Conservation (phyloP, 805 yeast species). For the Candida dendrica region DNA sequence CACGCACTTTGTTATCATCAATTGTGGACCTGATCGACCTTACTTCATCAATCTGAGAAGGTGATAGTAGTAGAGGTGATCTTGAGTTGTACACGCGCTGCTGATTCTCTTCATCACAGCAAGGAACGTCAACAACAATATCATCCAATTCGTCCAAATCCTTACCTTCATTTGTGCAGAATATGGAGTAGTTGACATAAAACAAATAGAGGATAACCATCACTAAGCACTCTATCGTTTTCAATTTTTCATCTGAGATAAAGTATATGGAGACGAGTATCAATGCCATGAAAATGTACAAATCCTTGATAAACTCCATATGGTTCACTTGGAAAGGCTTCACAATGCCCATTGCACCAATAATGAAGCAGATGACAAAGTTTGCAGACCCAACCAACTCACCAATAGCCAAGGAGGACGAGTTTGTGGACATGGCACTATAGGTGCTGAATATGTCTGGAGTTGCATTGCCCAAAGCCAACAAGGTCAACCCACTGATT, state of each 20-base stretch:
- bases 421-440: constrained; percentile 68
- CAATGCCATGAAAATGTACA: constrained; percentile 46
- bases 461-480: constrained; percentile 89
- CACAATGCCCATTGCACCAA: constrained; percentile 70
- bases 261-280: constrained; percentile 43
- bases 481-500: constrained; percentile 75
- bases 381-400: constrained; percentile 89
- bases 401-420: constrained; percentile 76
- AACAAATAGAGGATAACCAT: constrained; percentile 49
- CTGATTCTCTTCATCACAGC: constrained; percentile 8
- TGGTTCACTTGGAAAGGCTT: constrained; percentile 57
- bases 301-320: constrained; percentile 51
- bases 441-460: constrained; percentile 86
- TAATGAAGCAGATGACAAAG: constrained; percentile 70
- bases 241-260: constrained; percentile 47
- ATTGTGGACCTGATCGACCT: constrained; percentile 1
- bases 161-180: constrained; percentile 33
- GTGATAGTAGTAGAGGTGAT: not conserved
- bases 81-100: constrained; percentile 1
- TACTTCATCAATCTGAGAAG: constrained; percentile 1
- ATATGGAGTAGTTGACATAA: constrained; percentile 46
- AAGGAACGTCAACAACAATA: constrained; percentile 3
- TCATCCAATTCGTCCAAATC: constrained; percentile 5
- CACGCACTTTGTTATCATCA: constrained; percentile 15
- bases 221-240: constrained; percentile 45